Conservation (phyloP, 2,329 filamentous ascomycete genomes). For the Parascedosporium putredinis region DNA sequence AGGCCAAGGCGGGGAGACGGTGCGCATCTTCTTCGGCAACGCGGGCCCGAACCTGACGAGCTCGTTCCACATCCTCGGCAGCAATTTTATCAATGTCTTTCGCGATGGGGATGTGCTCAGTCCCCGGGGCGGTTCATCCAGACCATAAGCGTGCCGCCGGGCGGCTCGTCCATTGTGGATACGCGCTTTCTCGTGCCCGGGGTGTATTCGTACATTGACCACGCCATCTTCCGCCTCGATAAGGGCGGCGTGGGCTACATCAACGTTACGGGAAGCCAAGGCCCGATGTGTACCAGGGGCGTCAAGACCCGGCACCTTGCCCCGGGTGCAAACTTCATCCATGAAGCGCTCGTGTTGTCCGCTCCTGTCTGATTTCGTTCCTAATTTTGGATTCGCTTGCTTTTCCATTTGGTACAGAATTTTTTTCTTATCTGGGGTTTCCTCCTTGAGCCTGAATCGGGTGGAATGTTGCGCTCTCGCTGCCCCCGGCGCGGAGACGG, state of each 20-base stretch:
- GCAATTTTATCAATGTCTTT: conserved; percentile 19
- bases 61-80: conserved; percentile 22
- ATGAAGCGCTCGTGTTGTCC: conserved; percentile 11
- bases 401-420: too few species aligned
- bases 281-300: conserved; percentile 18
- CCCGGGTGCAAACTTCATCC: conserved; percentile 22
- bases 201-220: conserved; percentile 22
- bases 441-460: too few species aligned
- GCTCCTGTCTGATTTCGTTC: neutral
- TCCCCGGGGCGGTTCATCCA: conserved; percentile 18
- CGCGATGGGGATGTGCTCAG: conserved; percentile 22
- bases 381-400: too few species aligned
- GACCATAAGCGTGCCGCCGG: conserved; percentile 19
- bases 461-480: too few species aligned
- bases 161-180: conserved; percentile 19
- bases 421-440: too few species aligned
- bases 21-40: conserved; percentile 25
- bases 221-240: conserved; percentile 23
- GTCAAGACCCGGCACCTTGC: conserved; percentile 18
- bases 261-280: conserved; percentile 21
- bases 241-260: conserved; percentile 24
- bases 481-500: too few species aligned
- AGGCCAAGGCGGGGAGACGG: conserved; percentile 19
- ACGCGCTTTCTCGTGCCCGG: conserved; percentile 22
- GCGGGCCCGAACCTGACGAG: conserved; percentile 23